Conservation (phyloP, 2,329 filamentous ascomycete genomes). For the Fusarium nematophilum region DNA sequence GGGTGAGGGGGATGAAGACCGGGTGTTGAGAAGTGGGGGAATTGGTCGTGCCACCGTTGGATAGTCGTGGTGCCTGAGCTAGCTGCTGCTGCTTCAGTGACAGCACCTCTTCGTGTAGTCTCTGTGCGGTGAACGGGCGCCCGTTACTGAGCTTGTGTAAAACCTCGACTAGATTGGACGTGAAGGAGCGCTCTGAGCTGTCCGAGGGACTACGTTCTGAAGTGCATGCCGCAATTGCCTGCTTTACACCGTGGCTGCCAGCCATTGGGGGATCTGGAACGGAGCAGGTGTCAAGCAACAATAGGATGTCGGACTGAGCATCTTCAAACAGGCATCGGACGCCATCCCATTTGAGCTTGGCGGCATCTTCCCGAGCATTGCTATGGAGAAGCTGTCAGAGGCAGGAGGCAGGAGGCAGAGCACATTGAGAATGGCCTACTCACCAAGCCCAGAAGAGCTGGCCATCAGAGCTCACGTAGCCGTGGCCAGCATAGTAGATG, state of each 20-base stretch:
- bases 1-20: conserved; percentile 66
- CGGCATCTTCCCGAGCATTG: conserved; percentile 67
- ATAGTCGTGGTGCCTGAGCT: conserved; percentile 53
- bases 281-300: conserved; percentile 72
- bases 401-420: conserved; percentile 19
- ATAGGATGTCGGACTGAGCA: conserved; percentile 70
- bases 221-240: conserved; percentile 70
- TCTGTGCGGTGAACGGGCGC: conserved; percentile 67
- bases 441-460: conserved; percentile 76
- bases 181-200: conserved; percentile 65
- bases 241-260: conserved; percentile 68
- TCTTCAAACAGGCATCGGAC: conserved; percentile 72
- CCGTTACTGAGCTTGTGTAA: conserved; percentile 64
- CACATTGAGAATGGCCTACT: conserved; percentile 49
- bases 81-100: conserved; percentile 58
- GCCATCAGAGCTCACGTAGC: conserved; percentile 67
- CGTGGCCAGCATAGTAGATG: conserved; percentile 73
- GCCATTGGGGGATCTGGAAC: conserved; percentile 62
- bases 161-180: conserved; percentile 65
- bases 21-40: conserved; percentile 55
- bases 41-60: conserved; percentile 59
- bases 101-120: conserved; percentile 67
- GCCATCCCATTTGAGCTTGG: conserved; percentile 72
- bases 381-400: conserved; percentile 58
- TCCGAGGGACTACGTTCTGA: conserved; percentile 61